phyloP scores from a whole-genome alignment of 805 yeast genomes.

The Starmerella etchellsii region DNA sequence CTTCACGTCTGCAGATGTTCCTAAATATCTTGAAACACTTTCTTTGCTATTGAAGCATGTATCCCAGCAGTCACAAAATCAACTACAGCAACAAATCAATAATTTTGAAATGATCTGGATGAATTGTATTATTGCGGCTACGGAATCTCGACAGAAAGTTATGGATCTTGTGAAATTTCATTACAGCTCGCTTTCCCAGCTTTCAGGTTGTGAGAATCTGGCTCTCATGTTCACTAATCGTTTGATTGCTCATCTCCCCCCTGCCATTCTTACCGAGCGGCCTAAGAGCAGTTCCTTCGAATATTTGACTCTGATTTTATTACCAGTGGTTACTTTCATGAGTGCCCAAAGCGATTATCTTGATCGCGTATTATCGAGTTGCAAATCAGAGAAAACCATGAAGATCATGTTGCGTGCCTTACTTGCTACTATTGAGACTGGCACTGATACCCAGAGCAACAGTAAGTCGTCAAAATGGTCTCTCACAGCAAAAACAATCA shows the following conservation, averaged over 20 bases:
- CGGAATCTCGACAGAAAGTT: not conserved
- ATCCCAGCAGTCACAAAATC: not conserved
- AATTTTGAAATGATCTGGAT: not conserved
- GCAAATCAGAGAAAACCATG: constrained; percentile 2
- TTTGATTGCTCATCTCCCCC: not conserved
- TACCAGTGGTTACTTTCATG: constrained; percentile 5
- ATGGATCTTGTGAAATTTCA: constrained; percentile 6
- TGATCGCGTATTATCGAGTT: constrained; percentile 1
- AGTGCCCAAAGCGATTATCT: not conserved
- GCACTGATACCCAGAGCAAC: constrained; percentile 1
- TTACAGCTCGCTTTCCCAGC: not conserved
- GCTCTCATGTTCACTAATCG: constrained; percentile 1
- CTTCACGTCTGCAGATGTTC: not conserved
- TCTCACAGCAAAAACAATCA: not conserved
- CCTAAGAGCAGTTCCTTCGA: constrained; percentile 4
- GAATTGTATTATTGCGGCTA: not conserved
- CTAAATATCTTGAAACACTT: not conserved
- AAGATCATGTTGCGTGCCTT: constrained; percentile 3
- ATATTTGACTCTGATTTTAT: constrained; percentile 6
- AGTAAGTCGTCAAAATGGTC: not conserved
- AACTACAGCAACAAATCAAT: not conserved
- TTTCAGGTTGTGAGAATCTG: not conserved
- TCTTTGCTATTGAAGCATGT: not conserved
- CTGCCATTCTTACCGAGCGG: not conserved
- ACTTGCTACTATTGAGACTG: constrained; percentile 5